A percentile compares a stretch with the other conserved stretches of the same genome.
These are phyloP conservation scores for Alisma plantagoaquatica DNA, from an alignment of 106 monocot genomes.

Conservation along the genomic window DNA sequence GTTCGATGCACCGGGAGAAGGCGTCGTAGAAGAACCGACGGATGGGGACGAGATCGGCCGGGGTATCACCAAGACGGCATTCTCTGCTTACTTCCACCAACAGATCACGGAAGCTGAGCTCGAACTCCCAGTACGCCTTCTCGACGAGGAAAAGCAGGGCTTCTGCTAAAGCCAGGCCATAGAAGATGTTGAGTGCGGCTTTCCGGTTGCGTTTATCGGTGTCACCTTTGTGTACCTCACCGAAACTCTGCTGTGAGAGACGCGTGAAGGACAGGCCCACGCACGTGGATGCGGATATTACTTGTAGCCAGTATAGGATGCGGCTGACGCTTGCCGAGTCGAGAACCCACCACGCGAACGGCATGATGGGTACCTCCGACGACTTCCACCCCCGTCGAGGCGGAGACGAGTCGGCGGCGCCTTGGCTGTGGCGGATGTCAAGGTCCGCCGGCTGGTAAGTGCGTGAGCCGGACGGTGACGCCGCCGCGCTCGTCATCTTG, in stretches of 20 bases:
- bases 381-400: too few relatives aligned
- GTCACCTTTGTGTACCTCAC: neutral
- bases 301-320: constrained; percentile 38
- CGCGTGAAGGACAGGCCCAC: constrained; percentile 31
- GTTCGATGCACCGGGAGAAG: constrained; percentile 37
- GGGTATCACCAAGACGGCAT: constrained; percentile 26
- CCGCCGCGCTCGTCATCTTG: too few relatives aligned
- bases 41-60: constrained; percentile 17
- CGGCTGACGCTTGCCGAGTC: constrained; percentile 30
- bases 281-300: constrained; percentile 34
- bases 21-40: constrained; percentile 65
- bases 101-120: constrained; percentile 13
- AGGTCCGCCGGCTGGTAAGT: too few relatives aligned
- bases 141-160: constrained; percentile 48
- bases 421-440: too few relatives aligned
- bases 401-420: too few relatives aligned
- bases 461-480: too few relatives aligned
- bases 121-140: constrained; percentile 57
- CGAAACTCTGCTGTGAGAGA: constrained; percentile 32
- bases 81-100: constrained; percentile 31
- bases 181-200: constrained; percentile 46
- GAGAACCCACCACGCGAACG: constrained; percentile 21
- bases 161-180: constrained; percentile 34
- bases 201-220: constrained; percentile 6
- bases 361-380: too few relatives aligned